Percentiles rank a stretch among this genome's conserved stretches.
Conservation (phyloP, 75 land plant genomes). For the Selaginella moellendorffii region DNA sequence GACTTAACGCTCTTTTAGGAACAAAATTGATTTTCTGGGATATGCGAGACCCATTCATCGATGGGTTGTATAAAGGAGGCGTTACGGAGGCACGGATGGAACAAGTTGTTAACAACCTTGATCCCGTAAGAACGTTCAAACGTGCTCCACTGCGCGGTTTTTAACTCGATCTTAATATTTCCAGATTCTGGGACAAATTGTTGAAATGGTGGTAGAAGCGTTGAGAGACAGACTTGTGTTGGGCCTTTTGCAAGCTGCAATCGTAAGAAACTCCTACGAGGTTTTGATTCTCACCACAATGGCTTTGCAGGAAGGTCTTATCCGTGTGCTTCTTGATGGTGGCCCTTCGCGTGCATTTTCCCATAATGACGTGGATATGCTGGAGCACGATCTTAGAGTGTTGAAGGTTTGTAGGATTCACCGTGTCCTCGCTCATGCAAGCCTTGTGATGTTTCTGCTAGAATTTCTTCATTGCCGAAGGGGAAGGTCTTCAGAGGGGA, state of each 20-base stretch:
- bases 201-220: slow-evolving; percentile 77
- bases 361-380: slow-evolving; percentile 45
- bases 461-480: slow-evolving; percentile 94
- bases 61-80: slow-evolving; percentile 56
- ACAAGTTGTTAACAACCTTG: slow-evolving; percentile 46
- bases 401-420: slow-evolving; percentile 50
- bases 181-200: slow-evolving; percentile 68
- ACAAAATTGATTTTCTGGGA: slow-evolving; percentile 91
- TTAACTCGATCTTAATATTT: no score
- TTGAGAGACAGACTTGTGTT: slow-evolving; percentile 83
- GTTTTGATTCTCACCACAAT: no score
- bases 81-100: slow-evolving; percentile 63
- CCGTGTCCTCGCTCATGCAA: neutral
- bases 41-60: slow-evolving; percentile 69
- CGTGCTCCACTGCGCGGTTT: no score
- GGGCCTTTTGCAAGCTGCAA: slow-evolving; percentile 80
- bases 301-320: slow-evolving; percentile 56
- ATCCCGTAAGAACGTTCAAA: slow-evolving; percentile 45
- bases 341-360: slow-evolving; percentile 74
- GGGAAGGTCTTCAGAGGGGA: slow-evolving; percentile 93
- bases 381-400: slow-evolving; percentile 77
- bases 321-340: slow-evolving; percentile 78
- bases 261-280: slow-evolving; percentile 30
- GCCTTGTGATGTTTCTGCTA: slow-evolving; percentile 17
- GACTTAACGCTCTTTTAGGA: slow-evolving; percentile 39